Base-by-base conservation (phyloP, 2,329 filamentous ascomycete species). In the Chaetothyriales sp. region DNA sequence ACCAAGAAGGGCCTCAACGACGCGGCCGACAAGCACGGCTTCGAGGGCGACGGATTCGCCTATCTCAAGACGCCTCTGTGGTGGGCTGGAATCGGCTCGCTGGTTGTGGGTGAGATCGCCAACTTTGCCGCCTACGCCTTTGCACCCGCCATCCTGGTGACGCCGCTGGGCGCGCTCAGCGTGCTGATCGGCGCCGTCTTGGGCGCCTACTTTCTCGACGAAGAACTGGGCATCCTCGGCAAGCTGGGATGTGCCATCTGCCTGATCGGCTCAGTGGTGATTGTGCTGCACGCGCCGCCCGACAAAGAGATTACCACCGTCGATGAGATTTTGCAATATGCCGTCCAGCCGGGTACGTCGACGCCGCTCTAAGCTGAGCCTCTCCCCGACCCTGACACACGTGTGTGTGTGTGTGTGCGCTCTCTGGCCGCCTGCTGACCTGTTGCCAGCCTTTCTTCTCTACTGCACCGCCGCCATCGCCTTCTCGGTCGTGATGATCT, bases 91-190 rank as follows among this genome's bases (percentile, higher is more conserved):
- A 95, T 97, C 61, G 73, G 83, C 59, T 94, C 89, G 65, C 81
- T 98, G 80, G 85, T 89, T 55, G 71, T 94, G 45, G 92, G 92
- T 65, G 92, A 98, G 71, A 74, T 95, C 53, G 94, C 89, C 71
- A 98, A 98, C 70, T 98, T 98, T 67, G 89, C 89, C 48, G 92
- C 92, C 56, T 98, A 98, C 67, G 92, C 92, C 6, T 98, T 97
- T 70, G 92, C 92, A 59, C 92, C 92, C 43, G 94, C 92, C n/a
- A 98, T 98, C 69, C 77, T 98, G 50, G 92, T 98, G 43, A 98
- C 92, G 4, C 92, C 92, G 22, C 75, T 98, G 20, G 92, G 92
- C 56, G 92, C 92, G 51, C 77, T 98, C 56, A 92, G 87, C 65
- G 94, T 98, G 53, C 75, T 98, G 59, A 95, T 98, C 64, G 92